Base-by-base conservation (phyloP, 2,329 filamentous ascomycete species). In the Neofusicoccum sp. region DNA sequence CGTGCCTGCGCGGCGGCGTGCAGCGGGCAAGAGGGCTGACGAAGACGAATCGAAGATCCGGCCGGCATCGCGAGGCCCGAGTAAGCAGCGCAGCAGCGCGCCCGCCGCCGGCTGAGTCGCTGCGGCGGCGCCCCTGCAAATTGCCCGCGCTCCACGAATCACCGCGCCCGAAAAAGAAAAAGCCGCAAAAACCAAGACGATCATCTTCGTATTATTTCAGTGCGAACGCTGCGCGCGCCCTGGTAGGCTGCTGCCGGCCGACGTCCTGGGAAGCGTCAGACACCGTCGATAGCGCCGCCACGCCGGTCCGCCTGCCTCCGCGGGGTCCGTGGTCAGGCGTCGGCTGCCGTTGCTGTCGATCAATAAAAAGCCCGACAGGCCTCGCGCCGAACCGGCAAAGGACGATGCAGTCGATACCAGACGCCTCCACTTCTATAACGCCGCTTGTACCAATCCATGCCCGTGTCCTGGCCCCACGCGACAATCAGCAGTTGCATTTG, bases 1-100 rank as follows among this genome's bases (percentile, higher is more conserved):
- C 45, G 56, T 60, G 56, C 56, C 56, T 60, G 56, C 56, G 43
- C 39, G 44, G 56, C 45, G 56, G 56, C 56, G 56, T 49, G 56
- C 56, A 37, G 56, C 52, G 54, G 54, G 54, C 54, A 58, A 58
- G 33, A 34, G 39, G 12, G 54, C 54, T 58, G 54, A 58, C 54
- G 54, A 58, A 58, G 41, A 56, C 49, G 61, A 62, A 62, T 62
- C 61, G 61, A 62, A 62, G 61, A 62, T 62, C 61, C 45, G 22
- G 22, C 22, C 22, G 22, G 22, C 22, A 31, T 43, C 52, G 37
- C 37, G 52, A 31, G 9, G 52, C 52, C 52, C 37, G 36, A 48
- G 56, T 49, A 14, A 49, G 56, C 33, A 60, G 56, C 56, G 56
- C 43, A 60, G 56, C 56, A 60, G 49, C 56, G 56, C 43, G 56